Conservation (phyloP, 2,329 filamentous ascomycete species). For the Clonostachys sp. region DNA sequence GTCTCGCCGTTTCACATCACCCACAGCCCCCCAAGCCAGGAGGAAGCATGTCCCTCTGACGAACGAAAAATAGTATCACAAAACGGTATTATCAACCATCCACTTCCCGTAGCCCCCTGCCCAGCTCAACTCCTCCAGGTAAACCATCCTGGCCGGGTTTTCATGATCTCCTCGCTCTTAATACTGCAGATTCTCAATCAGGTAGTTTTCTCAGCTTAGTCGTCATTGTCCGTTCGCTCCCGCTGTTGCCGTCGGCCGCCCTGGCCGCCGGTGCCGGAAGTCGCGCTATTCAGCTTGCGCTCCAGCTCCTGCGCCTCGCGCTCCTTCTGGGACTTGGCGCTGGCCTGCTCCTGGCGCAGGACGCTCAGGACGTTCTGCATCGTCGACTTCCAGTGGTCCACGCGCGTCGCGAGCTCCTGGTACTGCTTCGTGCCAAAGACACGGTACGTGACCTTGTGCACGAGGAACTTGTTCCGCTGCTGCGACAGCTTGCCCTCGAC, state of each 20-base stretch:
- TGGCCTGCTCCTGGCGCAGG: constrained; percentile 75
- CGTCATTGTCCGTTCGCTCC: constrained; percentile 52
- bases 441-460: constrained; percentile 93
- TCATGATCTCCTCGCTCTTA: no score
- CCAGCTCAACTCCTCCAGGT: no score
- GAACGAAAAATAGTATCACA: no score
- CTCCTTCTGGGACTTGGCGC: constrained; percentile 73
- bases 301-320: constrained; percentile 69
- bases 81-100: no score
- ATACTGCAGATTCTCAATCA: no score
- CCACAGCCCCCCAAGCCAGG: no score
- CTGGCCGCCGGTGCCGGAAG: constrained; percentile 21
- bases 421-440: constrained; percentile 98
- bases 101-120: no score
- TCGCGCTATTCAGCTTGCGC: constrained; percentile 52
- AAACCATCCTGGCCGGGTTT: no score
- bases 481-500: constrained; percentile 97
- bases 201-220: constrained; percentile 20
- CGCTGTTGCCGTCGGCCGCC: constrained; percentile 25
- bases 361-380: constrained; percentile 74
- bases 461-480: constrained; percentile 86
- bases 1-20: no score
- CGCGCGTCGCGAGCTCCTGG: constrained; percentile 83
- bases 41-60: no score
- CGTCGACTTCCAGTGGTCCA: constrained; percentile 88